Percentiles rank a stretch among this genome's conserved stretches.
phyloP scores from a whole-genome alignment of 768 basidiomycete species.

The Boletellus ananiceps region DNA sequence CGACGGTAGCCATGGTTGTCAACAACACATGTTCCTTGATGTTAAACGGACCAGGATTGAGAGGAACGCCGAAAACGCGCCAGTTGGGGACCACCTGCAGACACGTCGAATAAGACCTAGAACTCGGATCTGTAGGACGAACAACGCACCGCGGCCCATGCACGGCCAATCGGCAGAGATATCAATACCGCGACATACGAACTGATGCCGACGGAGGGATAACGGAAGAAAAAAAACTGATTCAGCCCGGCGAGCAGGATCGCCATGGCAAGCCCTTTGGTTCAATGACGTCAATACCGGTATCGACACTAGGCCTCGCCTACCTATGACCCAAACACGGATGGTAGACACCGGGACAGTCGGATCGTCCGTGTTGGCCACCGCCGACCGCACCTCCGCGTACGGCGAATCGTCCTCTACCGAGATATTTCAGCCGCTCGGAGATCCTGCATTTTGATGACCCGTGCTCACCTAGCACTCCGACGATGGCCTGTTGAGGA shows the following conservation, averaged over 20 bases:
- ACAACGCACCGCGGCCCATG: conserved; percentile 46
- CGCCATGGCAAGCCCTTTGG: conserved; percentile 40
- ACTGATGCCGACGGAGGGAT: conserved; percentile 41
- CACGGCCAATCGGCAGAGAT: conserved; percentile 62
- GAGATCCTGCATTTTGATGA: not conserved
- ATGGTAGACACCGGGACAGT: conserved; percentile 56
- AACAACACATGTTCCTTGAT: conserved; percentile 72
- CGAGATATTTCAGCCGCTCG: conserved; percentile 11
- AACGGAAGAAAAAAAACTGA: conserved; percentile 75
- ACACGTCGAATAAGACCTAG: not conserved
- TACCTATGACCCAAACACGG: conserved; percentile 57
- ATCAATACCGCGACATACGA: conserved; percentile 66
- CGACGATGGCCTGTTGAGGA: conserved; percentile 10
- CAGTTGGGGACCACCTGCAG: conserved; percentile 45
- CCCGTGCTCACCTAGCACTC: conserved; percentile 13
- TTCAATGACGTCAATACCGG: not conserved
- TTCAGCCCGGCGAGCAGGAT: conserved; percentile 68
- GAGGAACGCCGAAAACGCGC: conserved; percentile 50
- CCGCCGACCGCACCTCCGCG: conserved; percentile 3
- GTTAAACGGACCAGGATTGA: conserved; percentile 73
- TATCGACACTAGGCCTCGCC: not conserved
- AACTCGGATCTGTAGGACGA: not conserved
- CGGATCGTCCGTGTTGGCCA: conserved; percentile 50
- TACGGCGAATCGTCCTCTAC: conserved; percentile 50
- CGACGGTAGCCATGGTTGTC: conserved; percentile 62